Conservation (phyloP, 345 rosid genomes). For the Euclidium syriacum region DNA sequence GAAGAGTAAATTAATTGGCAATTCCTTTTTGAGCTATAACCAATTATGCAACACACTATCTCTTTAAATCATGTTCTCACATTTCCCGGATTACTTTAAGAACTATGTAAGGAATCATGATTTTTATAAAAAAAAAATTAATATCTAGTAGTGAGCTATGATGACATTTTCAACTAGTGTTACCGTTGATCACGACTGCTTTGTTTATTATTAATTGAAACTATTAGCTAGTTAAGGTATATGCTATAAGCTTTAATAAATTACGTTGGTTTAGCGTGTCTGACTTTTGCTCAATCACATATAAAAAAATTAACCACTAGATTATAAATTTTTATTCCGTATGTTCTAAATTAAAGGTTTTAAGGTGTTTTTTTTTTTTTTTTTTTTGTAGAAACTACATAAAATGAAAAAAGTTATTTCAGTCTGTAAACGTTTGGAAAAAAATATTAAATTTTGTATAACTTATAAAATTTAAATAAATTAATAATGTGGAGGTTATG, state of each 20-base stretch:
- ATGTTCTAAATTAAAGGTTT: too few species aligned
- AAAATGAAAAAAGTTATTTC: too few species aligned
- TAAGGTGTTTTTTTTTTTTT: too few species aligned
- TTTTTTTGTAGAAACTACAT: too few species aligned
- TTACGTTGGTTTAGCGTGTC: slow-evolving; percentile 2
- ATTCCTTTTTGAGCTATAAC: neutral
- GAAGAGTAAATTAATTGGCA: neutral
- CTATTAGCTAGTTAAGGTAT: neutral
- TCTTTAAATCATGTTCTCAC: slow-evolving; percentile 18
- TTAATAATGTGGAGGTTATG: too few species aligned
- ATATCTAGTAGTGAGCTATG: slow-evolving; percentile 16
- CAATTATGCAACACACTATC: slow-evolving; percentile 28
- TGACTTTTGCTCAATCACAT: neutral
- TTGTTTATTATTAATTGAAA: slow-evolving; percentile 4
- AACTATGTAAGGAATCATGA: slow-evolving; percentile 13
- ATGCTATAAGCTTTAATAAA: neutral
- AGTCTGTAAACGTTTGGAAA: too few species aligned
- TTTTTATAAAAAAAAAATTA: neutral
- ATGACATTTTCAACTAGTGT: slow-evolving; percentile 24
- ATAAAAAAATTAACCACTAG: too few species aligned
- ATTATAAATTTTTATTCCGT: too few species aligned
- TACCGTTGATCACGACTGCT: slow-evolving; percentile 11
- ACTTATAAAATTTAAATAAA: too few species aligned
- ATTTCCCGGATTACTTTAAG: slow-evolving; percentile 9
- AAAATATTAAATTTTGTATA: too few species aligned